Base-by-base conservation (phyloP, 495 filamentous ascomycete genomes). In the Neurospora sp. region DNA sequence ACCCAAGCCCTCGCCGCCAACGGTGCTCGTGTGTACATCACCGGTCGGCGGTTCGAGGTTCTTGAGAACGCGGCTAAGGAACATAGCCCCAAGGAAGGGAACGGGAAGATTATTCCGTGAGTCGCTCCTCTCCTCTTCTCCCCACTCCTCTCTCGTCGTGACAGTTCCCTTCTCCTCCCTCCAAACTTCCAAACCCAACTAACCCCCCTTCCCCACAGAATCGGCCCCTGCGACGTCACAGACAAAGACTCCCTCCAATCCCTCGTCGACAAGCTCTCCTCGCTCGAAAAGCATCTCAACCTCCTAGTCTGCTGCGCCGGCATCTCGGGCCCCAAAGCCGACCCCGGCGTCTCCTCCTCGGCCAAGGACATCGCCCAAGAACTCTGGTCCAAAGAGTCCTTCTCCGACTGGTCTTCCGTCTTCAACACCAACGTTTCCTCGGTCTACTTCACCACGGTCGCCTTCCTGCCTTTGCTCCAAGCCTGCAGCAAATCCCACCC, bases 21-120 rank as follows among this genome's bases (percentile, higher is more conserved):
- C 77, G 90, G 90, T 12, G 90, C 90, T 40, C 77, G 80, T 20
- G 87, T 93, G 47, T 93, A 91, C 82, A 90, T 93, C 75, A 77
- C 90, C 7, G 89, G 90, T 31, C 82, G 90, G 8, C 83, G 89
- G 5, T 80, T 82, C 70, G 85, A 89, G 38, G 81, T 85, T 1
- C 85, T 90, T 0, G 81, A 88, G 69, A 82, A 83, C 47, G 83
- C 85, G 10, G 82, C 87, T 1, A 79, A 79, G 31, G 75, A 73
- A 5, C 81, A 83, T 69, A 80, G 80, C 7, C 81, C 80, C 0
- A 59, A 74, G 3, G 71, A 72, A 18, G 76, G 76, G 0, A 75
- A 70, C 8, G 79, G 80, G 0, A 73, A 77, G 42, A 83, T 83
- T 75, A 80, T 81, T 27, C 78, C 75, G 73, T 31, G 27, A 31